Conservation (phyloP, 208 protist genomes). For the Leishmania braziliensis region DNA sequence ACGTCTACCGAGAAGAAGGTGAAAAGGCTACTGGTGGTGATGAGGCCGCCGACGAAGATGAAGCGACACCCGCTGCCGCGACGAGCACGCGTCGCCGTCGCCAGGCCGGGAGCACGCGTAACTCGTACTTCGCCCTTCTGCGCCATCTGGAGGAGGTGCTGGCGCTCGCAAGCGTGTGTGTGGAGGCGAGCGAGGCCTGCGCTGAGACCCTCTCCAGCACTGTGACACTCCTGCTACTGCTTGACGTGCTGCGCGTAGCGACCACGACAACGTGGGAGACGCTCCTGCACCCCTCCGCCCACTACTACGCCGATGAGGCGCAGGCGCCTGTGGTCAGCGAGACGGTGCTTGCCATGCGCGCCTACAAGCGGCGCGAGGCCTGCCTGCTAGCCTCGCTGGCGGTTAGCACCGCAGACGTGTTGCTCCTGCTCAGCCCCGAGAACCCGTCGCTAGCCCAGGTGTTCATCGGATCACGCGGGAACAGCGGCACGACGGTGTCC, state of each 20-base stretch:
- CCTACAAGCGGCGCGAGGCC: conserved; percentile 50
- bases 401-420: conserved; percentile 41
- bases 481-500: not conserved
- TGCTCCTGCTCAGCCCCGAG: conserved; percentile 60
- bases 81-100: conserved; percentile 2
- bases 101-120: conserved; percentile 10
- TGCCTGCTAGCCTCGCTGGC: conserved; percentile 45
- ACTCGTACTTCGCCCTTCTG: conserved; percentile 40
- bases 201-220: conserved; percentile 40
- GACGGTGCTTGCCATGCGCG: conserved; percentile 35
- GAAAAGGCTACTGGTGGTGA: conserved; percentile 1
- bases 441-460: conserved; percentile 42
- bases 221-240: conserved; percentile 24
- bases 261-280: conserved; percentile 44
- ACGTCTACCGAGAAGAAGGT: conserved; percentile 11
- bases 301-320: conserved; percentile 18
- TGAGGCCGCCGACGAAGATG: not conserved
- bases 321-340: not conserved
- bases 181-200: conserved; percentile 56
- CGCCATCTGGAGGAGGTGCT: conserved; percentile 60
- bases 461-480: conserved; percentile 14
- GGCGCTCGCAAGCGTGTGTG: conserved; percentile 45
- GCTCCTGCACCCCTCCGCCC: conserved; percentile 35
- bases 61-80: not conserved
- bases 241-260: conserved; percentile 37